A percentile compares a stretch with the other conserved stretches of the same genome.
Conservation (phyloP, 2,329 filamentous ascomycete genomes). For the Iodosphaeria phyllophila region DNA sequence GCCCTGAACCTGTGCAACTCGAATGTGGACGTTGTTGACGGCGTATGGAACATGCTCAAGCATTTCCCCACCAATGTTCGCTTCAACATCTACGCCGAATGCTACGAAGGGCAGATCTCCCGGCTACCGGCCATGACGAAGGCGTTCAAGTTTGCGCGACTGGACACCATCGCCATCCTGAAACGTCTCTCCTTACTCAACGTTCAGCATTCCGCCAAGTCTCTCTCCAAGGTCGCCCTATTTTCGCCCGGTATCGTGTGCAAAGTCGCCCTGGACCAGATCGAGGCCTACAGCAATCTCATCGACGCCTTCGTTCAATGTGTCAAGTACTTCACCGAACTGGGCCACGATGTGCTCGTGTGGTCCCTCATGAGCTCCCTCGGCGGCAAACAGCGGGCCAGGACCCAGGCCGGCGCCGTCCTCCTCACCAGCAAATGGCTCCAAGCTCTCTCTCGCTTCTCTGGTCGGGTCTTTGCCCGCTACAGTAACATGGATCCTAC, state of each 20-base stretch:
- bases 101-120: constrained; percentile 67
- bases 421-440: constrained; percentile 81
- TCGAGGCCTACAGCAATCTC: constrained; percentile 86
- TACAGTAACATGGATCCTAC: constrained; percentile 70
- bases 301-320: constrained; percentile 92
- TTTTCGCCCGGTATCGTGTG: constrained; percentile 86
- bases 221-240: constrained; percentile 80
- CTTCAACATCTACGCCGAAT: constrained; percentile 84
- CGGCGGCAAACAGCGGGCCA: constrained; percentile 39
- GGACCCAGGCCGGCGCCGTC: constrained; percentile 42
- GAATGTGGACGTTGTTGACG: constrained; percentile 70
- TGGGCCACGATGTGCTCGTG: constrained; percentile 83
- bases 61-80: constrained; percentile 58
- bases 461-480: constrained; percentile 73
- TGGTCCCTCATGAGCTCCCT: constrained; percentile 76
- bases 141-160: constrained; percentile 58
- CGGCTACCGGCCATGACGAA: constrained; percentile 57
- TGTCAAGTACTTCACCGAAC: constrained; percentile 77
- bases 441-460: constrained; percentile 74
- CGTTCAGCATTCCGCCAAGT: constrained; percentile 66
- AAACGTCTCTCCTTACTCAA: constrained; percentile 84
- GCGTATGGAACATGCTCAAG: constrained; percentile 69
- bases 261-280: constrained; percentile 70
- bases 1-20: constrained; percentile 70
- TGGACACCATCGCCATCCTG: constrained; percentile 70